Evolutionary conservation across 495 filamentous ascomycete species (phyloP).

Genomic region (Penicillium desertorum): DNA sequence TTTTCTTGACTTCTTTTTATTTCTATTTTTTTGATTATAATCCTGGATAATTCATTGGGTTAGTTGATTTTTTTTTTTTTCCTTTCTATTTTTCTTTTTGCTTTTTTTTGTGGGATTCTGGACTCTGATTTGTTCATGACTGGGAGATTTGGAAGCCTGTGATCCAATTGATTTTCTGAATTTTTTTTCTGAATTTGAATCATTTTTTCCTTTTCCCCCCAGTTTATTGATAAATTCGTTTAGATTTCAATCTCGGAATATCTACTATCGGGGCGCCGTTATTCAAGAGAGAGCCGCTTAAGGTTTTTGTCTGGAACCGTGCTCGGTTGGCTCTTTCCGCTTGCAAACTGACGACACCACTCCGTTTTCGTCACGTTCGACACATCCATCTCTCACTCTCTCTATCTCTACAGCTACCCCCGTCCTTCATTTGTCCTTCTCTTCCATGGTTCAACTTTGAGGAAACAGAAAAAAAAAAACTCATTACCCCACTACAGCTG

Average conservation of each 20-base stretch:
- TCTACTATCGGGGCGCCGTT: background rate
- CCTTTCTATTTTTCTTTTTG: background rate
- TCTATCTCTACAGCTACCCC: constrained; percentile 15
- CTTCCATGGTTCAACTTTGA: constrained; percentile 5
- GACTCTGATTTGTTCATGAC: constrained; percentile 24
- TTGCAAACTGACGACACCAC: constrained; percentile 42
- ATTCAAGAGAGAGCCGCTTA: constrained; percentile 3
- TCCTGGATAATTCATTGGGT: constrained; percentile 7
- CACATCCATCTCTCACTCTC: constrained; percentile 5
- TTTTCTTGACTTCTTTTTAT: background rate
- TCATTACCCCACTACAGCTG: constrained; percentile 22
- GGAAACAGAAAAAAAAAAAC: background rate
- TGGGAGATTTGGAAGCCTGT: constrained; percentile 8
- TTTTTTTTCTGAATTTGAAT: constrained; percentile 13
- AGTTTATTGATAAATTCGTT: background rate
- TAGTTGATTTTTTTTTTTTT: constrained; percentile 1
- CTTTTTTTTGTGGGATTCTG: constrained; percentile 16
- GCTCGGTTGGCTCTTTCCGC: constrained; percentile 25
- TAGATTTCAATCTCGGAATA: background rate
- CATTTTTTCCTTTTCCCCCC: constrained; percentile 6
- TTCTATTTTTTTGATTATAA: background rate
- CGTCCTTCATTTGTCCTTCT: constrained; percentile 16
- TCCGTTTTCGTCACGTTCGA: constrained; percentile 20
- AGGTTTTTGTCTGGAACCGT: constrained; percentile 14
- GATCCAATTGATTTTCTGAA: constrained; percentile 24